Percentiles rank a stretch among this genome's conserved stretches.
These are phyloP conservation scores for Rhizomucor miehei DNA, from an alignment of 371 early-diverging fungal genomes.

Conservation along the genomic window DNA sequence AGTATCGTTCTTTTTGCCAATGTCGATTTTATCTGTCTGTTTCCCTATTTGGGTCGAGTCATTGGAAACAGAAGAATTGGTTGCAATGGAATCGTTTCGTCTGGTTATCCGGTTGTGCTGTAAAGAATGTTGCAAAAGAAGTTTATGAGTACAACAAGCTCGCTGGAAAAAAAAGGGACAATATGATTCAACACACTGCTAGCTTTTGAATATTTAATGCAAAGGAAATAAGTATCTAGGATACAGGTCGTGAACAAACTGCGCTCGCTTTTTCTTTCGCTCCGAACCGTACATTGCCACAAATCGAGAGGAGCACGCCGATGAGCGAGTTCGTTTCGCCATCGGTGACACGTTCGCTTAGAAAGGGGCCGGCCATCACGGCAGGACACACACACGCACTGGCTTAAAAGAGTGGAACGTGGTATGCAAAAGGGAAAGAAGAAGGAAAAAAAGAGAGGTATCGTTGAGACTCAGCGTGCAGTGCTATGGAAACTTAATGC, in stretches of 20 bases:
- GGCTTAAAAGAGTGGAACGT: no score
- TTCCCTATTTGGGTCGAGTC: background rate
- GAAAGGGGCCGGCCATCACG: no score
- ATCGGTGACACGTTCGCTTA: background rate
- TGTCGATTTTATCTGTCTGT: background rate
- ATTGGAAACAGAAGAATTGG: constrained; percentile 2
- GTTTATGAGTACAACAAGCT: background rate
- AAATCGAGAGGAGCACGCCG: constrained; percentile 19
- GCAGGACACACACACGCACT: no score
- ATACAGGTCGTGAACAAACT: background rate
- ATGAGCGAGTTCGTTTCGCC: constrained; percentile 16
- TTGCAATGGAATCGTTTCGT: constrained; percentile 1
- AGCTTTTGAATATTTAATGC: constrained; percentile 22
- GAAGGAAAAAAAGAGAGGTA: background rate
- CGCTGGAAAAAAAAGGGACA: background rate
- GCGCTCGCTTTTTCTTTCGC: background rate
- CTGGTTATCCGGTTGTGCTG: no score
- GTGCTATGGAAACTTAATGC: no score
- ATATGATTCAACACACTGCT: constrained; percentile 12
- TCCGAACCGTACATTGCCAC: constrained; percentile 20
- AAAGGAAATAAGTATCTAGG: constrained; percentile 18
- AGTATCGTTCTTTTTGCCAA: constrained; percentile 15
- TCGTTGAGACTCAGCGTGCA: background rate
- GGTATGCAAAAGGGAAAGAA: background rate
- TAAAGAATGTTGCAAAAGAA: no score